Evolutionary conservation across 108 stramenopile genomes (phyloP).

Genomic region (Pseudonitzschia multiseries): DNA sequence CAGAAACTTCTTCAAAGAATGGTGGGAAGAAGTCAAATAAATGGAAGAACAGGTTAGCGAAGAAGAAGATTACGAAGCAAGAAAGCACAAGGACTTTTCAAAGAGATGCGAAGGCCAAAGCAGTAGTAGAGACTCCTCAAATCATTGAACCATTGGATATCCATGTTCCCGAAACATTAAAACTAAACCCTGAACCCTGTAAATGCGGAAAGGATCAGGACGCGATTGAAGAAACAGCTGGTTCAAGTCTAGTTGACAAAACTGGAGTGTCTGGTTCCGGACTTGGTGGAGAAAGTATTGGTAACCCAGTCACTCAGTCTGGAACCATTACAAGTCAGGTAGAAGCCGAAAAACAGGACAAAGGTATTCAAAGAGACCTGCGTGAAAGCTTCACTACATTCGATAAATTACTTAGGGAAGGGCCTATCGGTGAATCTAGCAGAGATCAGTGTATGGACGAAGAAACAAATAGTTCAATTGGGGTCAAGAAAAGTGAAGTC

Average conservation of each 20-base stretch:
- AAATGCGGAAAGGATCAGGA: neutral
- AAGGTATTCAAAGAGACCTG: constrained; percentile 17
- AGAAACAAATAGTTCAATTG: too few relatives aligned
- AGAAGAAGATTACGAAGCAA: constrained; percentile 1
- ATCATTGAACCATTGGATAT: neutral
- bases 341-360: neutral
- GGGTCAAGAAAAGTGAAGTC: too few relatives aligned
- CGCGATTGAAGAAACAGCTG: neutral
- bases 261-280: neutral
- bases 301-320: neutral
- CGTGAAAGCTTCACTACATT: constrained; percentile 31
- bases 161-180: neutral
- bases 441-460: too few relatives aligned
- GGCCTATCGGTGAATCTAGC: neutral
- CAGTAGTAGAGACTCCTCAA: neutral
- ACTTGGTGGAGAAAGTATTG: neutral
- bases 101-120: neutral
- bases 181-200: neutral
- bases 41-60: constrained; percentile 16
- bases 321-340: neutral
- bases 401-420: constrained; percentile 24
- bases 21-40: constrained; percentile 12
- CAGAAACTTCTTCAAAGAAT: neutral
- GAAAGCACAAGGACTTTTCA: neutral
- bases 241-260: neutral